Conservation (phyloP, 106 monocot species). For the Dendrobium huoshanense region DNA sequence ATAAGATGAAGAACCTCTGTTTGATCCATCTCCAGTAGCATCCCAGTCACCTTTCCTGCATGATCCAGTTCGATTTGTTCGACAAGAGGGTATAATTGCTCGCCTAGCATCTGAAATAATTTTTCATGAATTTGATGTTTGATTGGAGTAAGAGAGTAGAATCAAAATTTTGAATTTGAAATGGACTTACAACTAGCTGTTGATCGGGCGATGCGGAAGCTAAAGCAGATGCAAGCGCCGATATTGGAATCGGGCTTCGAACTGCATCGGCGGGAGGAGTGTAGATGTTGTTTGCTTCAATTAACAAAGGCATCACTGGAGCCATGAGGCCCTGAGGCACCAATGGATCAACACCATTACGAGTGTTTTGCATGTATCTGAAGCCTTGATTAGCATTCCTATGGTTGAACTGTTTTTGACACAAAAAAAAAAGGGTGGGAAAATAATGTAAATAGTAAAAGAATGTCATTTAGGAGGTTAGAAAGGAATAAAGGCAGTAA, state of each 20-base stretch:
- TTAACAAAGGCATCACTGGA: conserved; percentile 29
- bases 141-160: no score
- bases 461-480: not conserved
- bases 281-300: conserved; percentile 16
- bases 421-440: not conserved
- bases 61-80: conserved; percentile 33
- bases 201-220: conserved; percentile 51
- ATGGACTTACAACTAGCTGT: conserved; percentile 25
- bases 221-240: conserved; percentile 39
- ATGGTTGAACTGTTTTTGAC: conserved; percentile 20
- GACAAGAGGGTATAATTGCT: conserved; percentile 50
- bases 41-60: conserved; percentile 58
- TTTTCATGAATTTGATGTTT: no score
- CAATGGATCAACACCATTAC: conserved; percentile 22
- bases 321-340: conserved; percentile 20
- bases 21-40: conserved; percentile 67
- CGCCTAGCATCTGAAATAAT: conserved; percentile 53
- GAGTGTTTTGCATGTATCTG: conserved; percentile 26
- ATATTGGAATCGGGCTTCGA: conserved; percentile 15
- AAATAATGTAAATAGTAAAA: not conserved
- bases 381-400: conserved; percentile 26
- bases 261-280: conserved; percentile 6
- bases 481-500: not conserved
- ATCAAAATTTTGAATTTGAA: not conserved
- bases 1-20: conserved; percentile 65